These are phyloP conservation scores for Metrosideros polymorpha DNA, from an alignment of 441 rosid species.

Conservation along the genomic window DNA sequence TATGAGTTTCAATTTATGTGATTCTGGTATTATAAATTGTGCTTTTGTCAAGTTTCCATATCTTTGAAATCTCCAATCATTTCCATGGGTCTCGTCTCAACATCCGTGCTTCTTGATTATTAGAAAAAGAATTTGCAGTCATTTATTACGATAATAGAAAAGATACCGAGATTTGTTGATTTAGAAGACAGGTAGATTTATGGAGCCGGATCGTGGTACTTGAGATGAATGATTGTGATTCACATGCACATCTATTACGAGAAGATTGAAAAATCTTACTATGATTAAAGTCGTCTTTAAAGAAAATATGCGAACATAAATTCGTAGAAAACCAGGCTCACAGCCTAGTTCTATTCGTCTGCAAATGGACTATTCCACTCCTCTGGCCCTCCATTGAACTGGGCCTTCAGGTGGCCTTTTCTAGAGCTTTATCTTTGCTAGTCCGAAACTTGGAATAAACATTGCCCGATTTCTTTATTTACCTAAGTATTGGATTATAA, in stretches of 20 bases:
- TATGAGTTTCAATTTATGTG: neutral
- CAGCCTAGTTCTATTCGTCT: neutral
- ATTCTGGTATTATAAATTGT: neutral
- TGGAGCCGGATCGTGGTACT: too few species aligned
- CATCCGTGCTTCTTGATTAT: neutral
- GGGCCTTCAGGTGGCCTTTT: neutral
- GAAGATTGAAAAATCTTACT: neutral
- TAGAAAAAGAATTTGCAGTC: too few species aligned
- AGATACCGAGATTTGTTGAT: too few species aligned
- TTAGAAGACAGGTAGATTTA: too few species aligned
- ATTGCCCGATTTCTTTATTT: neutral
- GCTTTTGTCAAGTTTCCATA: neutral
- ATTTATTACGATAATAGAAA: too few species aligned
- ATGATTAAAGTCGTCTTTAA: neutral
- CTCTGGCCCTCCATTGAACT: neutral
- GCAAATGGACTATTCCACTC: neutral
- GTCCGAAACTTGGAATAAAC: neutral
- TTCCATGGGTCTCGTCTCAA: neutral
- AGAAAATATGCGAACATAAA: neutral
- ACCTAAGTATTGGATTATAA: neutral
- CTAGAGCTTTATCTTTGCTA: neutral
- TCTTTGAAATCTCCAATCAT: too few species aligned
- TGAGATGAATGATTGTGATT: too few species aligned
- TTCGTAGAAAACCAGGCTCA: neutral
- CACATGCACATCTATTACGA: too few species aligned